Base-by-base conservation (phyloP, 129 eudicot genomes). In the Mikania micrantha region DNA sequence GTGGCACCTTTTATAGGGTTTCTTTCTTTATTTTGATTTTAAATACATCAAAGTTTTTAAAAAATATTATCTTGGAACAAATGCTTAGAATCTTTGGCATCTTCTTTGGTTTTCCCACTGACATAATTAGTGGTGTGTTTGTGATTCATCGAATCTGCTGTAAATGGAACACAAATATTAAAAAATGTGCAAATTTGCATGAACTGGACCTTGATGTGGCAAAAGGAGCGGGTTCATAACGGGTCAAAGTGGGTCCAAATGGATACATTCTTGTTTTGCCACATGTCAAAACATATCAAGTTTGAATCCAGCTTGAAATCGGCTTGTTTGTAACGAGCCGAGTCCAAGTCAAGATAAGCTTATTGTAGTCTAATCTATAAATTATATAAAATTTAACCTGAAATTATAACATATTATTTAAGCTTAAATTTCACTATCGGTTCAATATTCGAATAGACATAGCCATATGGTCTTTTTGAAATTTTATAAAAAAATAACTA, bases 71-170 rank as follows among this genome's bases (percentile, higher is more conserved):
- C 69, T 67, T 67, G 68, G 79, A 47, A 75, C 69, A 35, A 58
- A 58, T 67, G 79, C 53, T 57, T 34, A 48, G 79, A 75, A 75
- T 75, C 69, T 75, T 75, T 67, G 74, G 74, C 69, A 75, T 75
- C 74, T 35, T 67, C 66, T 36, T 73, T 64, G 78, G 65, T 64
- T 38, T 64, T 32, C 65, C 34, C 64, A 40, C 78, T 61, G 72
- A 64, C 78, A 73, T 50, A 52, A 66, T 12, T 73, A 64, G 71
- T 73, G 78, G 78, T 73, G 65, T 73, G 57, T 64, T 52, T 73
- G 72, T 64, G 78, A 64, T 64, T 42, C 6, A 73, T 66, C n/a
- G 66, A 64, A 73, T 73, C 66, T 64, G 64, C 65, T 73, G 56
- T 66, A n/a, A n/a, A 44, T 9, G 31, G 38, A 47, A 66, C 60